Evolutionary conservation across 1,284 basidiomycete genomes (phyloP).

Genomic region (Sanghuangporus baumii): DNA sequence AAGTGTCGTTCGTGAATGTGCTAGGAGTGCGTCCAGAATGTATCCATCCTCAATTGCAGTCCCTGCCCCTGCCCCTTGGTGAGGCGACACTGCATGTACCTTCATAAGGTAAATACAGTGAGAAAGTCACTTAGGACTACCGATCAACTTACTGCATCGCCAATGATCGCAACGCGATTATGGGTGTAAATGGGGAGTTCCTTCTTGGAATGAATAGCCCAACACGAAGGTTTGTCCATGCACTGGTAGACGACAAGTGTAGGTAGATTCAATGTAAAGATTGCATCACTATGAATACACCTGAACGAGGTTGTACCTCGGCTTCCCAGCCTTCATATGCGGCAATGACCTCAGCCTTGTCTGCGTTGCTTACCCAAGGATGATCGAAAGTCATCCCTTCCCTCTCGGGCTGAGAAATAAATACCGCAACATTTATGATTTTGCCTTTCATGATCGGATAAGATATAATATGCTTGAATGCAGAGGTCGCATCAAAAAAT

Average conservation of each 20-base stretch:
- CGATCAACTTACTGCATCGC: slow-evolving; percentile 17
- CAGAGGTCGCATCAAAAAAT: background rate
- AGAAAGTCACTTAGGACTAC: background rate
- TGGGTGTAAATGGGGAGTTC: slow-evolving; percentile 8
- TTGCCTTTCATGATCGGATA: slow-evolving; percentile 3
- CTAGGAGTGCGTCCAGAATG: slow-evolving; percentile 31
- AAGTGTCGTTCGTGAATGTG: slow-evolving; percentile 24
- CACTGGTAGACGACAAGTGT: background rate
- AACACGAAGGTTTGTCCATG: slow-evolving; percentile 16
- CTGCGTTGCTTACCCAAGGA: background rate
- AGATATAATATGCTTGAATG: slow-evolving; percentile 5
- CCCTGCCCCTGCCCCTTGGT: slow-evolving; percentile 19
- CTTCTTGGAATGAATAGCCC: slow-evolving; percentile 17
- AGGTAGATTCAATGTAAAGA: background rate
- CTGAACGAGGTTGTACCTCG: slow-evolving; percentile 14
- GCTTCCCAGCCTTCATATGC: slow-evolving; percentile 14
- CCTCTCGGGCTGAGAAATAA: slow-evolving; percentile 7
- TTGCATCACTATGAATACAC: background rate
- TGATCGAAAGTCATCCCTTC: slow-evolving; percentile 9
- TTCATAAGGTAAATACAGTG: background rate
- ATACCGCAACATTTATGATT: slow-evolving; percentile 15
- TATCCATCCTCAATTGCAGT: slow-evolving; percentile 28
- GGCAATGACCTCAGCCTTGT: slow-evolving; percentile 1
- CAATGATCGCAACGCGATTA: slow-evolving; percentile 17
- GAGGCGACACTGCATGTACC: slow-evolving; percentile 20